Evolutionary conservation across 306 rosid genomes (phyloP).

Genomic region (Ochetophila trinervis): DNA sequence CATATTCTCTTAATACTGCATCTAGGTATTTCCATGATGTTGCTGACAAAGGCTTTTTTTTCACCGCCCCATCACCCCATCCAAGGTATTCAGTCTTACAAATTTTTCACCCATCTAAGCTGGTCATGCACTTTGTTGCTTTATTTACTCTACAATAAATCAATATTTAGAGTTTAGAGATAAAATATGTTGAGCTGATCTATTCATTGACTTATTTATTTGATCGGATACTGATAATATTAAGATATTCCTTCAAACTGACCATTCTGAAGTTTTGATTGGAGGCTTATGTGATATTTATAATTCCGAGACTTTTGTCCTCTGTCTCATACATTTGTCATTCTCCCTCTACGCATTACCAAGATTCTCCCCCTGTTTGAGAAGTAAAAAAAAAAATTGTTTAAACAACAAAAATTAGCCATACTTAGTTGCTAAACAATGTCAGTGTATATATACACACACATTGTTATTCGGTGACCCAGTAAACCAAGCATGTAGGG

Average conservation of each 20-base stretch:
- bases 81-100: too few species aligned
- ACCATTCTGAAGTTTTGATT: slow-evolving; percentile 9
- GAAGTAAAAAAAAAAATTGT: background rate
- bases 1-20: too few species aligned
- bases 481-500: background rate
- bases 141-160: too few species aligned
- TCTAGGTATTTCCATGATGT: too few species aligned
- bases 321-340: background rate
- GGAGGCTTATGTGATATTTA: background rate
- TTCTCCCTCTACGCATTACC: background rate
- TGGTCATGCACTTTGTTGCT: too few species aligned
- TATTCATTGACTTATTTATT: background rate
- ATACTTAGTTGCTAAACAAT: background rate
- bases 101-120: too few species aligned
- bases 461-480: background rate
- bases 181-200: too few species aligned
- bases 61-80: too few species aligned
- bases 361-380: background rate
- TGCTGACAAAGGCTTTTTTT: too few species aligned
- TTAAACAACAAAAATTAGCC: background rate
- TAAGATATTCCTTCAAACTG: background rate
- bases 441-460: background rate
- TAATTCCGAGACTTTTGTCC: background rate
- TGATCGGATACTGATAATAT: background rate
- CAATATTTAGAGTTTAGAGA: too few species aligned